Evolutionary conservation across 768 basidiomycete species (phyloP).

Genomic region (Termitomyces titanicus): DNA sequence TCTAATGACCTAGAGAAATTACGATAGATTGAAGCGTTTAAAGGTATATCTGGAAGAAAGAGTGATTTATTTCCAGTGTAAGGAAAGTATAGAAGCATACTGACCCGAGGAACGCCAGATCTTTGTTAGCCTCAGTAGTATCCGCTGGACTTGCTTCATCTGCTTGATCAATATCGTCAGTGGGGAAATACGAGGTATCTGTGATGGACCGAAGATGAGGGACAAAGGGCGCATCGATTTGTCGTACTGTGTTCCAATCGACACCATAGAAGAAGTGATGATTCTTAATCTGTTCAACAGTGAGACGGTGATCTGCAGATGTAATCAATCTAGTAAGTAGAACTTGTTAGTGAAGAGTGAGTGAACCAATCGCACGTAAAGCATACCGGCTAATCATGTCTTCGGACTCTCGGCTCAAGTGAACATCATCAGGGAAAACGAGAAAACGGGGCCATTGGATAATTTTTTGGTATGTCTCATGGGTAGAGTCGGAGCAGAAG

Average conservation of each 20-base stretch:
- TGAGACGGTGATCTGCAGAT: constrained; percentile 73
- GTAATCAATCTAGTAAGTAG: constrained; percentile 64
- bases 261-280: constrained; percentile 97
- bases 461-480: constrained; percentile 98
- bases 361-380: not conserved
- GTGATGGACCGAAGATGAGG: constrained; percentile 91
- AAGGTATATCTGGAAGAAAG: constrained; percentile 60
- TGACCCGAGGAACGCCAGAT: constrained; percentile 66
- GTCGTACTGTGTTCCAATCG: constrained; percentile 84
- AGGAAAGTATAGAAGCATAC: constrained; percentile 12
- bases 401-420: constrained; percentile 87
- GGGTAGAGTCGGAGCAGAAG: constrained; percentile 92
- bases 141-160: constrained; percentile 42
- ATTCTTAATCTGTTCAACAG: constrained; percentile 81
- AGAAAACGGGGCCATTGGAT: constrained; percentile 90
- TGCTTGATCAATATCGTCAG: constrained; percentile 85
- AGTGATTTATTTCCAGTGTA: constrained; percentile 3
- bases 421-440: constrained; percentile 90
- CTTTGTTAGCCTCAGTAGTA: constrained; percentile 43
- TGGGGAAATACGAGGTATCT: constrained; percentile 98
- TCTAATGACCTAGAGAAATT: not conserved
- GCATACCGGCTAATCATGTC: constrained; percentile 79
- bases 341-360: not conserved
- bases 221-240: constrained; percentile 95
- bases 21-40: constrained; percentile 70